A percentile compares a stretch with the other conserved stretches of the same genome.
Conservation (phyloP, 2,329 filamentous ascomycete species). For the Fusarium burgessii region DNA sequence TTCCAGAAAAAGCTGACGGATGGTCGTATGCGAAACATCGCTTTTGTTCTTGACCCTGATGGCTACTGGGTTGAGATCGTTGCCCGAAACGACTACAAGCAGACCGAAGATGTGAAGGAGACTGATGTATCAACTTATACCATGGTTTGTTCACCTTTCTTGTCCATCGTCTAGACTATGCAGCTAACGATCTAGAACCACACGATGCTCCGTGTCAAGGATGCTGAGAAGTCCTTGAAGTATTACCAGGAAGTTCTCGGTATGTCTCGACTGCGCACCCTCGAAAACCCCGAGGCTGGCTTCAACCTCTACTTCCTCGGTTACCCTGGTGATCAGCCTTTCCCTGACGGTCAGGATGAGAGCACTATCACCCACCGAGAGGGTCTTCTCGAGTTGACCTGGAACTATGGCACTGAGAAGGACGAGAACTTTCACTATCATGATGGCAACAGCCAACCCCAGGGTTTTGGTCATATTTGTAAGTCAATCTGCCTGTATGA, state of each 20-base stretch:
- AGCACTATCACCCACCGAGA: constrained; percentile 75
- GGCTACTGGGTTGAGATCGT: constrained; percentile 90
- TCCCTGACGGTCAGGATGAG: constrained; percentile 56
- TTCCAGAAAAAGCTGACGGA: constrained; percentile 97
- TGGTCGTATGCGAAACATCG: constrained; percentile 87
- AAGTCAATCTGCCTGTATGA: constrained; percentile 50
- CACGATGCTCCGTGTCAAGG: constrained; percentile 95
- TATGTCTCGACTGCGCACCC: constrained; percentile 83
- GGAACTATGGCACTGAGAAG: constrained; percentile 87
- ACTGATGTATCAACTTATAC: constrained; percentile 83
- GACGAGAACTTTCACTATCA: constrained; percentile 88
- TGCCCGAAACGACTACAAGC: constrained; percentile 76
- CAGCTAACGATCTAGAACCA: constrained; percentile 70
- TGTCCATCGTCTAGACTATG: background rate
- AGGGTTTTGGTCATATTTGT: constrained; percentile 96
- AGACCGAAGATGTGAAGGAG: constrained; percentile 76
- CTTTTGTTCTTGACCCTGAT: constrained; percentile 90
- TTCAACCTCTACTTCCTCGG: constrained; percentile 96
- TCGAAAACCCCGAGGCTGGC: constrained; percentile 74
- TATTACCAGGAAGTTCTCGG: constrained; percentile 90
- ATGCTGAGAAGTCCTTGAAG: constrained; percentile 76
- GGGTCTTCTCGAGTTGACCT: constrained; percentile 90
- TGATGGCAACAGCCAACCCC: constrained; percentile 89
- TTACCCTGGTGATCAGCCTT: constrained; percentile 72
- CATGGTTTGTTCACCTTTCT: constrained; percentile 59